Evolutionary conservation across 257 asterid genomes (phyloP).

Genomic region (Scutellaria galericulata): DNA sequence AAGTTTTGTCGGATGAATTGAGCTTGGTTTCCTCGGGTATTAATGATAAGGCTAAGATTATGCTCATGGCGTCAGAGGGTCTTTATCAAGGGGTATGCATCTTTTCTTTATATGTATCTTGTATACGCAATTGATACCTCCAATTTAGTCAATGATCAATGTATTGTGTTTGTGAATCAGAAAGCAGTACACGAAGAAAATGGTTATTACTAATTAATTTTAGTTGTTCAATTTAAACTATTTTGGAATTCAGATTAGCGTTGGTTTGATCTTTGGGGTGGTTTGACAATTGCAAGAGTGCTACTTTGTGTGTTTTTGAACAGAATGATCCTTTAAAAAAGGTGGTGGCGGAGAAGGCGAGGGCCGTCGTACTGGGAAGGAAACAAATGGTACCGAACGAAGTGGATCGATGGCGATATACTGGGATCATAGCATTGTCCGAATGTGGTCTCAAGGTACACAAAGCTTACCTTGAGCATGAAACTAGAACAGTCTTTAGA

Average conservation of each 20-base stretch:
- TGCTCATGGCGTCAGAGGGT: conserved; percentile 95
- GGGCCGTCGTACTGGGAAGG: conserved; percentile 38
- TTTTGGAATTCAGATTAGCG: not conserved
- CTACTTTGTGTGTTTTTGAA: conserved; percentile 28
- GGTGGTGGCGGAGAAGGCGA: conserved; percentile 43
- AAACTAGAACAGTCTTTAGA: conserved; percentile 18
- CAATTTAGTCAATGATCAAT: not conserved
- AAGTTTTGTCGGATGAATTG: conserved; percentile 58
- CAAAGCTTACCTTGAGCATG: conserved; percentile 12
- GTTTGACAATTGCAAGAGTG: conserved; percentile 17
- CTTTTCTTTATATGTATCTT: conserved; percentile 1
- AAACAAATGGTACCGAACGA: conserved; percentile 47
- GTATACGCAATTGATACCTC: not conserved
- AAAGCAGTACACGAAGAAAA: not conserved
- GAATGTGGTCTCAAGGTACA: conserved; percentile 64
- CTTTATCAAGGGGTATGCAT: conserved; percentile 88
- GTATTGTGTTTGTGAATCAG: not conserved
- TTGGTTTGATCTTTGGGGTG: not conserved
- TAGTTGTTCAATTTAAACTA: not conserved
- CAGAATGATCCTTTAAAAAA: conserved; percentile 77
- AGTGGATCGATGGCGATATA: conserved; percentile 71
- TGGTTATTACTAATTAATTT: not conserved
- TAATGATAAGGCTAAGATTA: conserved; percentile 68
- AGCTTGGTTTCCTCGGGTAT: conserved; percentile 64
- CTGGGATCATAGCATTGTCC: conserved; percentile 73